Conservation (phyloP, 129 eudicot genomes). For the Helianthus tuberosus region DNA sequence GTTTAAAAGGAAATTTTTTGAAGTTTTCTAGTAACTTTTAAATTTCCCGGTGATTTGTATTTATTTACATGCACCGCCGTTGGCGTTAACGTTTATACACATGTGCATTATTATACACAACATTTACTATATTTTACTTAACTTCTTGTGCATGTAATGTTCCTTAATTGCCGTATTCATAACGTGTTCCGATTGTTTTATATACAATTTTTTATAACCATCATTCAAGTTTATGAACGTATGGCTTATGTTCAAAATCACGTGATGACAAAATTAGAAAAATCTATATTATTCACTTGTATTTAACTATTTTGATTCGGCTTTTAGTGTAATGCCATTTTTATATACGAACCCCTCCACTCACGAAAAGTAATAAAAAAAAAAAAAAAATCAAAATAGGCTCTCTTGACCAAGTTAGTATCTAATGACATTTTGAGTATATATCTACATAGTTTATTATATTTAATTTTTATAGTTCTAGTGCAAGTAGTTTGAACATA, state of each 20-base stretch:
- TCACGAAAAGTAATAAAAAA: conserved; percentile 7
- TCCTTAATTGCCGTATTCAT: conserved; percentile 2
- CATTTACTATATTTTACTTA: not conserved
- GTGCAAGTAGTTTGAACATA: not conserved
- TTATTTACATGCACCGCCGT: no score
- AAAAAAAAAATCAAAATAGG: conserved; percentile 11
- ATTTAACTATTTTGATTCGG: not conserved
- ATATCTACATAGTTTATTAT: not conserved
- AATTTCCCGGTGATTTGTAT: no score
- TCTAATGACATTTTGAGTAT: conserved; percentile 7
- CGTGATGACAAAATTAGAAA: not conserved
- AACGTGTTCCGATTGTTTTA: not conserved
- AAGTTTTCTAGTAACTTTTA: no score
- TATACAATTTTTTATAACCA: not conserved
- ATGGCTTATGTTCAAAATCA: conserved; percentile 3
- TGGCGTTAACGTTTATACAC: no score
- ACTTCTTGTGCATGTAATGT: conserved; percentile 7
- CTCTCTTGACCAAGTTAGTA: conserved; percentile 12
- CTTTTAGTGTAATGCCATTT: not conserved
- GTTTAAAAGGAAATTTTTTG: no score
- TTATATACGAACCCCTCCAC: not conserved
- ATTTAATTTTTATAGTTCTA: not conserved
- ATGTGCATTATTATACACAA: not conserved
- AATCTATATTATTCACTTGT: not conserved
- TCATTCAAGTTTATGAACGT: not conserved